Percentiles rank a stretch among this genome's conserved stretches.
Conservation (phyloP, 2,329 filamentous ascomycete genomes). For the Aotearoamyces nothofagi region DNA sequence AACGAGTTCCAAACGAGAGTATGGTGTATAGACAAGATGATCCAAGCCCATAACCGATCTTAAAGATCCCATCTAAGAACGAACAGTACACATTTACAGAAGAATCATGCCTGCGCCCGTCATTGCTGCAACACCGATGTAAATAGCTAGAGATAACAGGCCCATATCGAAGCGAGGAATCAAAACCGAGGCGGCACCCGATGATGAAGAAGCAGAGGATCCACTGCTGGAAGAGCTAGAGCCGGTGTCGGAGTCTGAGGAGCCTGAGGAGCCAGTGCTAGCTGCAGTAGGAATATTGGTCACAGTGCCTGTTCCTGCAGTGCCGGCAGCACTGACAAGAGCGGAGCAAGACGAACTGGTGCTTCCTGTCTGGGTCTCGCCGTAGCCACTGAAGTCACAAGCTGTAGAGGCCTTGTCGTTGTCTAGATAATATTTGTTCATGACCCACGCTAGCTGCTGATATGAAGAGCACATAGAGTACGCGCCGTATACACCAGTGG, state of each 20-base stretch:
- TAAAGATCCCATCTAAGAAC: no score
- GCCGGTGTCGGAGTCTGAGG: no score
- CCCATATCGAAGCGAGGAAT: constrained; percentile 29
- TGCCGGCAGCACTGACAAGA: constrained; percentile 47
- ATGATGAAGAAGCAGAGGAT: constrained; percentile 8
- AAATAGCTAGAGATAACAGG: constrained; percentile 29
- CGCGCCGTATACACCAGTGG: constrained; percentile 55
- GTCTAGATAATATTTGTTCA: constrained; percentile 56
- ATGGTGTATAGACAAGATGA: no score
- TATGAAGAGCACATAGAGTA: constrained; percentile 62
- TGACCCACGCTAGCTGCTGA: constrained; percentile 58
- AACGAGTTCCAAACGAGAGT: no score
- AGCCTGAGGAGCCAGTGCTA: constrained; percentile 16
- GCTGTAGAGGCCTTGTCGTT: constrained; percentile 38
- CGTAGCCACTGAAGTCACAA: constrained; percentile 59
- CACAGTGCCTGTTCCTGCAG: constrained; percentile 40
- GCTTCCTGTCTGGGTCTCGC: constrained; percentile 31
- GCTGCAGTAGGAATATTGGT: constrained; percentile 28
- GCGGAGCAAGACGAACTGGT: constrained; percentile 37
- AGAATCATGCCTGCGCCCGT: constrained; percentile 38
- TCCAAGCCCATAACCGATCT: no score
- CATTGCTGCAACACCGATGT: constrained; percentile 31
- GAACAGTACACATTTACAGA: constrained; percentile 26
- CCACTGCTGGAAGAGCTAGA: constrained; percentile 11
- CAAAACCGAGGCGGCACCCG: constrained; percentile 24